Evolutionary conservation across 768 basidiomycete genomes (phyloP), one percentile per base, ranked within the genome.

Genomic region (Tricholoma sp.): DNA sequence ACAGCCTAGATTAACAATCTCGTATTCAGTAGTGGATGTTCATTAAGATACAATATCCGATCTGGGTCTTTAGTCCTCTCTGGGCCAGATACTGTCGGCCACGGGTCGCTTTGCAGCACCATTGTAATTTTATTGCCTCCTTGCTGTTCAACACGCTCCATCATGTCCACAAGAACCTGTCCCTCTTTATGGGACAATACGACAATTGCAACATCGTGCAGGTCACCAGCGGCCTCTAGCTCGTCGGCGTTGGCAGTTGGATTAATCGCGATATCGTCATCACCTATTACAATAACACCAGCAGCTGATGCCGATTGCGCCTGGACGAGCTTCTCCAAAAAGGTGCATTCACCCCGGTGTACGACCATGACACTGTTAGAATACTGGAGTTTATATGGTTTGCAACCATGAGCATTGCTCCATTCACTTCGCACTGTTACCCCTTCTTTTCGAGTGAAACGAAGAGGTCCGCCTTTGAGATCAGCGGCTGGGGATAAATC

Each of bases 261-360:
- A 63, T 86, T 89, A 44, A 91, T 76, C 12, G 69, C 64, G 6
- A 59, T 45, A 18, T 90, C 84, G 29, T 84, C 79, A 56, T 85
- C 75, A 65, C 82, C 86, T 65, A 89, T 72, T 42, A 96, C 84
- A 12, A 98, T 70, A 8, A 94, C 82, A 1, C 92, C 95, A 0
- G 80, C 79, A 4, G 93, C 92, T 1, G 83, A 87, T 1, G 86
- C 89, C 8, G 76, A 71, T 15, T 79, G 78, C 4, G 94, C 94
- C 45, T 77, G 59, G 11, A 83, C 50, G 13, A 95, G 76, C 72
- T 99, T 99, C 61, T 91, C 81, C 12, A 92, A 70, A 72, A 98
- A 98, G 8, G 93, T 88, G 69, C 96, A 98, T 4, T 77, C 81
- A 5, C 96, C 96, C 29, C 96, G 81, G 44, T 76, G 76, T 13